phyloP scores from a whole-genome alignment of 164 flowering plant species.

The Pachysandra terminalis region DNA sequence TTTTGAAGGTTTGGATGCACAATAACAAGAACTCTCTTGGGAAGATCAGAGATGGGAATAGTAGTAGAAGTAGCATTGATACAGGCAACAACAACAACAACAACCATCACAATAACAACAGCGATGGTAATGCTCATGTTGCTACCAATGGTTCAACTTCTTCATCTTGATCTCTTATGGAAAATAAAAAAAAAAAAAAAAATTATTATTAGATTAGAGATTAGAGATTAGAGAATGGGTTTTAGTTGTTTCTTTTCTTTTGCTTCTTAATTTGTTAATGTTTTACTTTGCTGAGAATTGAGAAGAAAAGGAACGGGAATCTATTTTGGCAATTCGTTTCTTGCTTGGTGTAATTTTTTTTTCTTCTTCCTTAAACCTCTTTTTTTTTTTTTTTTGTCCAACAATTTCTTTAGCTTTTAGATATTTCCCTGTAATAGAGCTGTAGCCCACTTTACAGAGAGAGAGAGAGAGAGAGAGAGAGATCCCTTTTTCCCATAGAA shows the following conservation, averaged over 20 bases:
- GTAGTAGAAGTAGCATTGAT: not conserved
- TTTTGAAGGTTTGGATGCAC: conserved; percentile 89
- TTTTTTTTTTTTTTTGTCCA: no score
- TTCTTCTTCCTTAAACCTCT: no score
- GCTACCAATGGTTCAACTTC: conserved; percentile 35
- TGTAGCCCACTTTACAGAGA: no score
- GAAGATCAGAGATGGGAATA: conserved; percentile 21
- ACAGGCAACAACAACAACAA: conserved; percentile 12
- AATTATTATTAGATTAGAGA: no score
- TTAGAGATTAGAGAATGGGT: not conserved
- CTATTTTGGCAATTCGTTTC: no score
- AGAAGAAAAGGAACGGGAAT: no score
- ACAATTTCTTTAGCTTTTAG: no score
- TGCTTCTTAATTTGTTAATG: not conserved
- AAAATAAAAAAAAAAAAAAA: not conserved
- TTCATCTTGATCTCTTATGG: conserved; percentile 29
- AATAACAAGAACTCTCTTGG: conserved; percentile 55
- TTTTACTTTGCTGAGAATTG: not conserved
- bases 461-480: no score
- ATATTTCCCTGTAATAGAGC: no score
- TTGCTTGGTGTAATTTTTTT: no score
- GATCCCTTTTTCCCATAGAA: no score
- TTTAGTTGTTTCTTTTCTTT: not conserved
- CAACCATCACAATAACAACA: not conserved
- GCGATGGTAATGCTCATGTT: conserved; percentile 9